phyloP scores from a whole-genome alignment of 495 filamentous ascomycete genomes.

The Penicillium paxilli region DNA sequence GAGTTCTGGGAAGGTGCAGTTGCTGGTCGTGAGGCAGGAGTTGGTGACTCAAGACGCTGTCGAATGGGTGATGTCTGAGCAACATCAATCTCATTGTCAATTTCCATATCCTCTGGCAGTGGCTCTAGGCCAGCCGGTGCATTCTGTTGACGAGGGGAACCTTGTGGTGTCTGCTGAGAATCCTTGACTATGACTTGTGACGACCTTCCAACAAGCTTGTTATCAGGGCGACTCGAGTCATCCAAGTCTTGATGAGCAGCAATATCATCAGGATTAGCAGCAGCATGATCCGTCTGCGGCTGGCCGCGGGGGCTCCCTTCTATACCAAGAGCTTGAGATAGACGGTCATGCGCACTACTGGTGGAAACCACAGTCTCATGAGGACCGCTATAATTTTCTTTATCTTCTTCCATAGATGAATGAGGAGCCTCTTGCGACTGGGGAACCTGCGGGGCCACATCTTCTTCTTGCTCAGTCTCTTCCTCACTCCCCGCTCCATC shows the following conservation, averaged over 20 bases:
- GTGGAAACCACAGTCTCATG: conserved; percentile 27
- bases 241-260: background rate
- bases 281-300: conserved; percentile 1
- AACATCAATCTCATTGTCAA: conserved; percentile 18
- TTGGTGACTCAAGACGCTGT: conserved; percentile 26
- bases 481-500: conserved; percentile 41
- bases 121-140: background rate
- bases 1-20: background rate
- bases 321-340: conserved; percentile 42
- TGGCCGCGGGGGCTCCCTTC: conserved; percentile 26
- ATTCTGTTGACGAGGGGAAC: conserved; percentile 6
- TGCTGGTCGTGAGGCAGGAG: conserved; percentile 14
- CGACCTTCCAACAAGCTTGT: conserved; percentile 19
- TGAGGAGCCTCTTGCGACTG: conserved; percentile 27
- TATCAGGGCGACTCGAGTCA: background rate
- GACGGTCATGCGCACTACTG: conserved; percentile 36
- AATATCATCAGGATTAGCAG: no score
- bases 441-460: conserved; percentile 23
- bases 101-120: conserved; percentile 5
- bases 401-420: conserved; percentile 45
- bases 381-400: conserved; percentile 46
- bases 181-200: conserved; percentile 48
- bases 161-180: conserved; percentile 45
- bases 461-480: conserved; percentile 54
- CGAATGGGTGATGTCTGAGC: conserved; percentile 31